phyloP scores from a whole-genome alignment of 768 basidiomycete genomes.

The Phaffia tasmanica region DNA sequence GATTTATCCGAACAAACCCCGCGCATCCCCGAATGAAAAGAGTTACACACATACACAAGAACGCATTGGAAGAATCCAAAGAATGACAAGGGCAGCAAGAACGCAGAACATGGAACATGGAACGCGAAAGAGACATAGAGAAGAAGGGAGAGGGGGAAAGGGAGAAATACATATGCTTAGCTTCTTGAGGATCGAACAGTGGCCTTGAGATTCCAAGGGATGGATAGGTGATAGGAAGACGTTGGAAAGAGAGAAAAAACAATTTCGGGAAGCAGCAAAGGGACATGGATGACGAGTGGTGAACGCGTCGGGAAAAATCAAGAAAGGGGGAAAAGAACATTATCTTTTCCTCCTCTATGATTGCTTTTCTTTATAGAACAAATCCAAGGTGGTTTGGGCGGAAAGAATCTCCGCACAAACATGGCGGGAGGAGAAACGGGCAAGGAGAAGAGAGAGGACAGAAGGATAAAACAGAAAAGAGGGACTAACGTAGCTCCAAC shows the following conservation, averaged over 20 bases:
- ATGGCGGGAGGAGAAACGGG: neutral
- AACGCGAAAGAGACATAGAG: neutral
- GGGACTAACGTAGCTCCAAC: constrained; percentile 63
- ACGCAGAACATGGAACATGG: neutral
- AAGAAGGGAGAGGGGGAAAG: neutral
- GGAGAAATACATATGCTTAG: neutral
- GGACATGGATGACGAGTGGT: constrained; percentile 10
- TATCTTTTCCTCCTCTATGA: neutral
- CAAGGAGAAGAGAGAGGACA: neutral
- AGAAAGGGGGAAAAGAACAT: neutral
- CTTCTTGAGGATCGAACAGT: neutral
- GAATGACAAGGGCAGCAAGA: neutral
- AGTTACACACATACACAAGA: neutral
- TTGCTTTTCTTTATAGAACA: too few relatives aligned
- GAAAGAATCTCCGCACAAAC: neutral
- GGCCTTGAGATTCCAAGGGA: neutral
- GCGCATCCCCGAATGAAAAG: too few relatives aligned
- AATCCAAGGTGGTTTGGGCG: too few relatives aligned
- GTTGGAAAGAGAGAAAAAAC: neutral
- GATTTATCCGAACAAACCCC: too few relatives aligned
- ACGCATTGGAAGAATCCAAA: neutral
- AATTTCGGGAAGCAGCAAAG: constrained; percentile 18
- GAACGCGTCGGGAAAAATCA: neutral
- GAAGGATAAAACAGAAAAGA: too few relatives aligned
- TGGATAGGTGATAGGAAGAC: neutral